Base-by-base conservation (phyloP, 148 eudicot genomes). In the Spergularia bocconei region DNA sequence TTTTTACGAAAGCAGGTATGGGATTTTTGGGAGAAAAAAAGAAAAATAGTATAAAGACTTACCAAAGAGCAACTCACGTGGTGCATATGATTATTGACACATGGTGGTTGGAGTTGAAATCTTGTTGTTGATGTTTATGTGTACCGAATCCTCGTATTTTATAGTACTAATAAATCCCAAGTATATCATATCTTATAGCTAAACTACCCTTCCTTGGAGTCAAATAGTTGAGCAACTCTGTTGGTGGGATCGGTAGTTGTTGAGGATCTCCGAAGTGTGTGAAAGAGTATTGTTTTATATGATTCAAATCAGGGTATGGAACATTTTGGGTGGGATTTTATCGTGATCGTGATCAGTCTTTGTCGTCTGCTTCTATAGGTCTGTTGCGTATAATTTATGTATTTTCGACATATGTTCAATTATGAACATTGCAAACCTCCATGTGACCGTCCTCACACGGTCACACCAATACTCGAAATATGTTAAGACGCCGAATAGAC, bases 1-100 rank as follows among this genome's bases (percentile, higher is more conserved):
- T 63, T 25, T 58, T 19, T 76, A 67, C 33, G 47, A 72, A 78
- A 78, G 81, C 36, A 57, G 39, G 70, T 66, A 75, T 63, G 69
- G 68, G 69, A 33, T 23, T 48, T 14, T 33, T 33, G 53, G 13
- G 56, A 41, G 39, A 56, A 62, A 52, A 33, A 51, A 63, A 11
- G 69, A 48, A 23, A 15, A 12, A n/a, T 29, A 62, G 11, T 14
- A 38, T 63, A 63, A 59, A 78, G 55, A 56, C 50, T 48, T 36
- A 14, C 29, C 21, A 36, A 13, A 66, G 48, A 67, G 51, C 71
- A 68, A 36, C 71, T 73, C 74, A 75, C 71, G 72, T 75, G 79
- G 62, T 68, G 39, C 68, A 3, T 78, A 58, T 67, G 70, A 38
- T 56, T 63, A 19, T 67, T 17, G 33, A 55, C 80, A 58, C 78